Percentiles rank a stretch among this genome's conserved stretches.
Conservation (phyloP, 768 basidiomycete species). For the Galerina marginata region DNA sequence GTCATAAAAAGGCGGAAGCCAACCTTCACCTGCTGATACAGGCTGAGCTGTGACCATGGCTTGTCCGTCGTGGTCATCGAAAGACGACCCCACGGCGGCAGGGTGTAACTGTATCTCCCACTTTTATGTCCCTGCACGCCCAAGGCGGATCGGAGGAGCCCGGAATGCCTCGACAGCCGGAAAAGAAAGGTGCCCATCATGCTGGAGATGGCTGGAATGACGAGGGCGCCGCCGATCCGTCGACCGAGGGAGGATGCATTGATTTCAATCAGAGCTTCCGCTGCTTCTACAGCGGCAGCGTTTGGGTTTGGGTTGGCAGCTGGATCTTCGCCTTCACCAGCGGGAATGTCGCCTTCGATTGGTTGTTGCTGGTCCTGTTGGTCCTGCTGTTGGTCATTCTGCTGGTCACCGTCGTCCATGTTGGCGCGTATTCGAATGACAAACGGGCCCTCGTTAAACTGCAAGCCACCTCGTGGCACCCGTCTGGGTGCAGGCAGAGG, state of each 20-base stretch:
- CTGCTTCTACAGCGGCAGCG: slow-evolving; percentile 50
- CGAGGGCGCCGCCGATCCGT: slow-evolving; percentile 69
- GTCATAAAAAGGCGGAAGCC: slow-evolving; percentile 45
- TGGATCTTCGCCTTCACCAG: slow-evolving; percentile 24
- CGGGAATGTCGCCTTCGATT: slow-evolving; percentile 23
- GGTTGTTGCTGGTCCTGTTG: slow-evolving; percentile 20
- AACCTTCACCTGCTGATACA: slow-evolving; percentile 32
- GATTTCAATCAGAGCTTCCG: slow-evolving; percentile 62
- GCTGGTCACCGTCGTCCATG: slow-evolving; percentile 22
- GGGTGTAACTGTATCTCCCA: slow-evolving; percentile 12
- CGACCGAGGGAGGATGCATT: slow-evolving; percentile 68
- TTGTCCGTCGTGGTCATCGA: slow-evolving; percentile 17
- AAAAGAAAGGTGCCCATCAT: slow-evolving; percentile 68
- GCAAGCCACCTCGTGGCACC: slow-evolving; percentile 29
- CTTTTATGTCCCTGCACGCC: slow-evolving; percentile 25
- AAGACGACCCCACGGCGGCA: slow-evolving; percentile 25
- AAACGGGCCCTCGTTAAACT: slow-evolving; percentile 38
- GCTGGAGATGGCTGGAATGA: slow-evolving; percentile 69
- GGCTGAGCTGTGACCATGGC: slow-evolving; percentile 23
- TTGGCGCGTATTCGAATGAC: slow-evolving; percentile 41
- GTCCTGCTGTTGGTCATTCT: slow-evolving; percentile 10
- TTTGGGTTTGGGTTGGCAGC: slow-evolving; percentile 44
- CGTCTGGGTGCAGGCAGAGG: slow-evolving; percentile 32
- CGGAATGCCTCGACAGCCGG: slow-evolving; percentile 53
- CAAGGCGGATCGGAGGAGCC: slow-evolving; percentile 45